Evolutionary conservation across 345 rosid species (phyloP).

Genomic region (Melaleuca alternifolia): DNA sequence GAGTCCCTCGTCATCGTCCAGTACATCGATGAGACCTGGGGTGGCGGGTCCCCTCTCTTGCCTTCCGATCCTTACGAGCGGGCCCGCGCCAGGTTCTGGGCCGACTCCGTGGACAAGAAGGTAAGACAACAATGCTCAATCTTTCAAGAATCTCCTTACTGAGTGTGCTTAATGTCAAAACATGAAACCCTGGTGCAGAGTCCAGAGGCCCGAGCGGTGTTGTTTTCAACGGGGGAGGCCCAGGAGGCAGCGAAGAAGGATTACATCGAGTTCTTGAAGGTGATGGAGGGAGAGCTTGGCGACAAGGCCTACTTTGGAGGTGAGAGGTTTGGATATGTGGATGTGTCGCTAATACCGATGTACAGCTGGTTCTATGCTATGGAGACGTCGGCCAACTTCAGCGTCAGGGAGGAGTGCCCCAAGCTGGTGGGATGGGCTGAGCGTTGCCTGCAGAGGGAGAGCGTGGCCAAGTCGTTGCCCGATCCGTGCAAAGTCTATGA

Average conservation of each 20-base stretch:
- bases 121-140: not conserved
- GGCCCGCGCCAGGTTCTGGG: not conserved
- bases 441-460: not conserved
- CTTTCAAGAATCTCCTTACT: not conserved
- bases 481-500: not conserved
- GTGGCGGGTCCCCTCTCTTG: not conserved
- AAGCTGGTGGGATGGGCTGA: not conserved
- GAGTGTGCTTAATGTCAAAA: not conserved
- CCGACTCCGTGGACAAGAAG: not conserved
- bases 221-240: no score
- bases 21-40: not conserved
- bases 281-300: not conserved
- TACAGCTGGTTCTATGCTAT: not conserved
- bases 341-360: not conserved
- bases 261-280: not conserved
- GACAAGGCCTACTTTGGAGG: not conserved
- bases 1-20: not conserved
- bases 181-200: not conserved
- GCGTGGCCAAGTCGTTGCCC: not conserved
- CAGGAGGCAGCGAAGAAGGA: not conserved
- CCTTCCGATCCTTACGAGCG: not conserved
- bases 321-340: not conserved
- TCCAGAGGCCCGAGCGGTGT: not conserved
- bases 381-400: no score
- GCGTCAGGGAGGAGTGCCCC: not conserved